A percentile compares a stretch with the other conserved stretches of the same genome.
Evolutionary conservation across 2,329 filamentous ascomycete species (phyloP).

Genomic region (Aspergillus ochraceoroseus): DNA sequence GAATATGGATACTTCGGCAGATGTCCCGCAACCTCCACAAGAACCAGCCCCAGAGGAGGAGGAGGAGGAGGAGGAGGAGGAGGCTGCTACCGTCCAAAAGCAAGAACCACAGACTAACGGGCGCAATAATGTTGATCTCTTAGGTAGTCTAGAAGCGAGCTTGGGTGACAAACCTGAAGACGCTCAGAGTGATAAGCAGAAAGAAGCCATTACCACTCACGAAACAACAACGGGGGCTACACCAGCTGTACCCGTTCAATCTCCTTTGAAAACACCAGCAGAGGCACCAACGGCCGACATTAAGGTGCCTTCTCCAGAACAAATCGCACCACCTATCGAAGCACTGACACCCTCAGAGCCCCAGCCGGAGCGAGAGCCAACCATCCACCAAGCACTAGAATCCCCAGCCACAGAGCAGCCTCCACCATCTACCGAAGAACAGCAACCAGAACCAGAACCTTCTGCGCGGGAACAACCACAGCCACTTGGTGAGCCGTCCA

Average conservation of each 20-base stretch:
- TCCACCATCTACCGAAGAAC: not conserved
- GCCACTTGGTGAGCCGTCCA: not conserved
- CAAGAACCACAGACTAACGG: not conserved
- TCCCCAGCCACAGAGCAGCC: not conserved
- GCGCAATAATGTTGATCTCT: constrained; percentile 41
- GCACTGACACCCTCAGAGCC: constrained; percentile 3
- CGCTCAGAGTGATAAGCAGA: constrained; percentile 11
- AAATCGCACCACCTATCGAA: constrained; percentile 6
- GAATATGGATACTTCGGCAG: constrained; percentile 10
- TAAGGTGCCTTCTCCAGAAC: constrained; percentile 3
- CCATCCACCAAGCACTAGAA: not conserved
- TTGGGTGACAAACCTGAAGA: constrained; percentile 20
- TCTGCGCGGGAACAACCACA: not conserved
- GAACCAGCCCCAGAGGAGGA: constrained; percentile 6
- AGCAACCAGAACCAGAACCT: not conserved
- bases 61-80: constrained; percentile 12
- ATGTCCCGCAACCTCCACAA: constrained; percentile 2
- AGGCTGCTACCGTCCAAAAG: no score
- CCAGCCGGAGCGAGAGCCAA: not conserved
- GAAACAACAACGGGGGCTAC: not conserved
- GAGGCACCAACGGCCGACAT: constrained; percentile 3
- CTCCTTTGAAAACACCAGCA: constrained; percentile 1
- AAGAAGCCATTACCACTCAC: not conserved
- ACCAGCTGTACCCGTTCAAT: not conserved
- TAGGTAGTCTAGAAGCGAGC: constrained; percentile 48